phyloP scores from a whole-genome alignment of 177 flowering plant species.

The Vitis hybrid region DNA sequence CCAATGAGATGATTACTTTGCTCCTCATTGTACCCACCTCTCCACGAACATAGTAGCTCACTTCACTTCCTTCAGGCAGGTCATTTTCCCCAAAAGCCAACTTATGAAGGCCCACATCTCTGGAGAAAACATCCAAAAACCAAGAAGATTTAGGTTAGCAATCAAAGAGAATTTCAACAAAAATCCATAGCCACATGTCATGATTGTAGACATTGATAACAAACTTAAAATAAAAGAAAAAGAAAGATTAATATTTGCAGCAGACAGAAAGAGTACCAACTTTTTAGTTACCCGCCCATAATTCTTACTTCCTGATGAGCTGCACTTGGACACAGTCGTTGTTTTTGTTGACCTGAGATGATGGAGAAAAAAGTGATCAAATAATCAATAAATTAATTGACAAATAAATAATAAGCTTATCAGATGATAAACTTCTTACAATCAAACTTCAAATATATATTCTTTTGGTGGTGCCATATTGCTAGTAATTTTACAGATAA shows the following conservation, averaged over 20 bases:
- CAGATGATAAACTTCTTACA: too few relatives aligned
- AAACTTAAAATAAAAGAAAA: neutral
- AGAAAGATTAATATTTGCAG: neutral
- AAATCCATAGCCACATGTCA: too few relatives aligned
- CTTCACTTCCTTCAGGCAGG: constrained; percentile 82
- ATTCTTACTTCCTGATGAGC: constrained; percentile 26
- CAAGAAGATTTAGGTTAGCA: neutral
- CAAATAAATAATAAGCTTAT: neutral
- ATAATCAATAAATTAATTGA: neutral
- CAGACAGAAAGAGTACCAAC: constrained; percentile 38
- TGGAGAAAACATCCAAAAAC: constrained; percentile 21
- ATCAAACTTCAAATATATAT: too few relatives aligned
- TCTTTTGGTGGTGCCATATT: too few relatives aligned
- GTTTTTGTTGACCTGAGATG: constrained; percentile 26
- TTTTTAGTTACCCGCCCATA: constrained; percentile 70
- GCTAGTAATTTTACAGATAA: too few relatives aligned
- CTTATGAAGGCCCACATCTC: constrained; percentile 82
- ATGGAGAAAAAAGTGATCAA: neutral
- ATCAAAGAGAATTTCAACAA: too few relatives aligned
- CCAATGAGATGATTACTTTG: neutral
- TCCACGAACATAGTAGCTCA: constrained; percentile 66
- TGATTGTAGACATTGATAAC: too few relatives aligned
- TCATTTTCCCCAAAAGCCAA: constrained; percentile 69
- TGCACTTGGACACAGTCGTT: constrained; percentile 18
- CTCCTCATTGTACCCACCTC: constrained; percentile 43